Evolutionary conservation across 2,329 filamentous ascomycete genomes (phyloP), one percentile per base, ranked within the genome.

Genomic region (Acarospora socialis): DNA sequence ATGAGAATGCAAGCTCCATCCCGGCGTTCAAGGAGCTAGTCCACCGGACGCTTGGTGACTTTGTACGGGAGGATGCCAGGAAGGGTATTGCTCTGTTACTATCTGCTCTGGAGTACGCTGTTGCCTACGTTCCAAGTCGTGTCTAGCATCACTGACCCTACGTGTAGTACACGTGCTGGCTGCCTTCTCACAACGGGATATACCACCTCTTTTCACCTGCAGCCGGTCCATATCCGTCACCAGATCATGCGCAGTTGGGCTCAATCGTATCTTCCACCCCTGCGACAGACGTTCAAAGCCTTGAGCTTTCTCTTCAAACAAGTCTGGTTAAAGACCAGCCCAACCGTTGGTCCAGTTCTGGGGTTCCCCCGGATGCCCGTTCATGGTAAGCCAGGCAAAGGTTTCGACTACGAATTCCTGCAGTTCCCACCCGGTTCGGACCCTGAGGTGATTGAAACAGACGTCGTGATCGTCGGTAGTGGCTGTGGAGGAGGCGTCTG

Each of bases 381-480:
- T 15, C 61, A 71, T 42, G 65, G 67, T 24, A 57, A 57, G 14
- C 61, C 59, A 0, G 57, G 56, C 3, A 61, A 65, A 35, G 62
- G 62, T 3, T 70, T 61, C 42, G 57, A 64, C 4, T 74, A 67
- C 45, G 53, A 61, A 7, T 76, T 77, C 40, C 47, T 75, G 10
- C 68, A 75, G 36, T 55, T 73, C 13, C 66, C 68, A 2, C 59
- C 68, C 0, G 60, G 62, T 1, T 48, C 59, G 5, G 49, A 61
- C 4, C 60, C 70, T 0, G 71, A 75, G 40, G 63, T 65, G 3
- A 58, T 92, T 22, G 72, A 83, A 33, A 77, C 80, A 0, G 87
- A 94, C 51, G 73, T 92, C 1, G 72, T 92, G 23, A 74, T 94
- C 36, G 67, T 94, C 13, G 86, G 86, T 2, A 90, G 81, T 21